Base-by-base conservation (phyloP, 2,329 filamentous ascomycete species). In the Fusarium ramigenum region DNA sequence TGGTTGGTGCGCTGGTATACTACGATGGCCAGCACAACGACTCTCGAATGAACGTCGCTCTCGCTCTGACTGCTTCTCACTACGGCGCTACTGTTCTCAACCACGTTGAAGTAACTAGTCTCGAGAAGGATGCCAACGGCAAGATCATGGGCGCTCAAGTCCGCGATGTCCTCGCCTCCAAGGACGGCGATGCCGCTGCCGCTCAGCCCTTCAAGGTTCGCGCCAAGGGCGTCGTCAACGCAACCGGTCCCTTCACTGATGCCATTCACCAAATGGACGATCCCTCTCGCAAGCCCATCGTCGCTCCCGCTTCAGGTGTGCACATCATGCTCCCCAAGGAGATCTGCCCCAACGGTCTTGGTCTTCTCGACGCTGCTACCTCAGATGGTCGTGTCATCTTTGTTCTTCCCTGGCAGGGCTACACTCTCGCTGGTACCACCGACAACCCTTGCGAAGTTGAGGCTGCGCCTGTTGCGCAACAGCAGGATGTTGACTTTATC, bases 1-100 rank as follows among this genome's bases (percentile, higher is more conserved):
- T 96, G 21, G 88, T 94, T 60, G 93, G 93, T 74, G 93, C 93
- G 39, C 84, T 96, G 78, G 93, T 96, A 42, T 96, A 96, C 87
- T 96, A 96, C 80, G 92, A 96, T 83, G 93, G 93, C 71, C 93
- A 93, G 64, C 93, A 96, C 85, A 96, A 96, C 79, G 93, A 96
- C 80, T 94, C 93, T 32, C 90, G 93, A 70, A 96, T 96, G 93
- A 96, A 96, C 80, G 91, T 95, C 50, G 94, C 93, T 15, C 87
- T 96, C 54, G 93, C 92, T 28, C 91, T 94, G 86, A 96, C 93
- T 12, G 93, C 93, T 60, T 91, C 92, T 14, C 86, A 95, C 40
- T 95, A 95, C 79, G 93, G 93, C 64, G 91, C 91, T 52, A 96
- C 93, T 19, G 88, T 96, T 30, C 90, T 95, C 69, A 96, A 94